Percentiles rank a stretch among this genome's conserved stretches.
phyloP scores from a whole-genome alignment of 768 basidiomycete species.

The Amyloporia xantha region DNA sequence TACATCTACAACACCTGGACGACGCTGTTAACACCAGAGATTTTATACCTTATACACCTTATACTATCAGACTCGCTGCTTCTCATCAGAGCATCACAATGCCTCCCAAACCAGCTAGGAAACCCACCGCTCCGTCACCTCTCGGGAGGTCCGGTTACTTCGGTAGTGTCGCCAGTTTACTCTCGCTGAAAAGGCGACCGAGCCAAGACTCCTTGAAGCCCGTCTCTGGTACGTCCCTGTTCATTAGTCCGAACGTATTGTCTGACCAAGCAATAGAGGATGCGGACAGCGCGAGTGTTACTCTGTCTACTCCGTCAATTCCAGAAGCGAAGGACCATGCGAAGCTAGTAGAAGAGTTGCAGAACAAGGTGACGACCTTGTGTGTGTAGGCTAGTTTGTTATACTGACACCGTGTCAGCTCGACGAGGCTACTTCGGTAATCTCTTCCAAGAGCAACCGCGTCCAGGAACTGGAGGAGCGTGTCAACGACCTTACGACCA shows the following conservation, averaged over 20 bases:
- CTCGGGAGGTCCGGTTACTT: neutral
- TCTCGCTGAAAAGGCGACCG: too few relatives aligned
- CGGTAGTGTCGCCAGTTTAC: neutral
- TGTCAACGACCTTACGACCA: neutral
- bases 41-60: too few relatives aligned
- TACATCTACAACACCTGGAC: too few relatives aligned
- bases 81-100: too few relatives aligned
- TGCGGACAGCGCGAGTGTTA: neutral
- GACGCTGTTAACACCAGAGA: too few relatives aligned
- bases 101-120: neutral
- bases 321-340: neutral
- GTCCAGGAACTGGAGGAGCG: neutral
- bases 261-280: neutral
- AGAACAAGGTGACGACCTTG: neutral
- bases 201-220: neutral
- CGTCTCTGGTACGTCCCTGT: neutral
- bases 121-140: neutral
- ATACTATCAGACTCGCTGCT: too few relatives aligned
- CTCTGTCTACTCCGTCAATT: neutral
- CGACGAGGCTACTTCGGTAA: neutral
- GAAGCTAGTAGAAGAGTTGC: neutral
- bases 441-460: neutral
- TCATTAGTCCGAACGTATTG: neutral
- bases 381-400: too few relatives aligned
- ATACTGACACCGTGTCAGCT: too few relatives aligned